Evolutionary conservation across 2,329 filamentous ascomycete genomes (phyloP).

Genomic region (Cladosporium sp.): DNA sequence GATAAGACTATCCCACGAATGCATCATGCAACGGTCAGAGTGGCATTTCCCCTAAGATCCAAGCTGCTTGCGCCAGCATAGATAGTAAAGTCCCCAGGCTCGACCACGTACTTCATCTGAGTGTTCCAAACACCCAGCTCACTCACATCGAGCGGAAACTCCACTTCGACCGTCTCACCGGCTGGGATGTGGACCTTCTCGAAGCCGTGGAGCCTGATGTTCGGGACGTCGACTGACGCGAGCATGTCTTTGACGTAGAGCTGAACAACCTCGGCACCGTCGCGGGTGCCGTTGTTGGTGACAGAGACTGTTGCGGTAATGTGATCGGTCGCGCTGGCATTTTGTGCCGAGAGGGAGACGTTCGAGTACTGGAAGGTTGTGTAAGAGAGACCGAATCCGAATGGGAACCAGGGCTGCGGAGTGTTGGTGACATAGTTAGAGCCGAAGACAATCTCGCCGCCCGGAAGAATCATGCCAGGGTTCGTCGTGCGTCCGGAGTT

Average conservation of each 20-base stretch:
- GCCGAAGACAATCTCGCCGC: conserved; percentile 59
- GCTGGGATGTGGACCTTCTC: conserved; percentile 56
- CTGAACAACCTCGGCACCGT: conserved; percentile 9
- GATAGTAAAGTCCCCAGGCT: conserved; percentile 61
- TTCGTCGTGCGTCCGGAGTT: conserved; percentile 57
- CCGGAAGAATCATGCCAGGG: conserved; percentile 47
- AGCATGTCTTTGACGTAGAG: conserved; percentile 33
- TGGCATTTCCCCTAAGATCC: conserved; percentile 51
- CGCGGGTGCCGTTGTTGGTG: conserved; percentile 9
- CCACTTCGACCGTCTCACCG: conserved; percentile 57
- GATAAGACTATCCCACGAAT: no score
- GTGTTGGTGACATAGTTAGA: conserved; percentile 58
- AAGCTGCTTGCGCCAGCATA: conserved; percentile 54
- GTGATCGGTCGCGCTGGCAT: conserved; percentile 1
- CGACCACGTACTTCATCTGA: conserved; percentile 65
- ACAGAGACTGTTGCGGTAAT: conserved; percentile 17
- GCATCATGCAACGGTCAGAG: conserved; percentile 17
- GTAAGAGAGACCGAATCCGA: conserved; percentile 73
- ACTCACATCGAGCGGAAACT: conserved; percentile 48
- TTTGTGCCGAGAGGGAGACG: conserved; percentile 29
- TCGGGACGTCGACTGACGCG: conserved; percentile 56
- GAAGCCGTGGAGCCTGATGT: conserved; percentile 66
- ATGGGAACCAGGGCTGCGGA: conserved; percentile 62
- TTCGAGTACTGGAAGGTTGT: conserved; percentile 40
- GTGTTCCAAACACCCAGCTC: conserved; percentile 52